These are phyloP conservation scores for Penicillium mononematosum DNA, from an alignment of 495 filamentous ascomycete genomes.

Conservation along the genomic window DNA sequence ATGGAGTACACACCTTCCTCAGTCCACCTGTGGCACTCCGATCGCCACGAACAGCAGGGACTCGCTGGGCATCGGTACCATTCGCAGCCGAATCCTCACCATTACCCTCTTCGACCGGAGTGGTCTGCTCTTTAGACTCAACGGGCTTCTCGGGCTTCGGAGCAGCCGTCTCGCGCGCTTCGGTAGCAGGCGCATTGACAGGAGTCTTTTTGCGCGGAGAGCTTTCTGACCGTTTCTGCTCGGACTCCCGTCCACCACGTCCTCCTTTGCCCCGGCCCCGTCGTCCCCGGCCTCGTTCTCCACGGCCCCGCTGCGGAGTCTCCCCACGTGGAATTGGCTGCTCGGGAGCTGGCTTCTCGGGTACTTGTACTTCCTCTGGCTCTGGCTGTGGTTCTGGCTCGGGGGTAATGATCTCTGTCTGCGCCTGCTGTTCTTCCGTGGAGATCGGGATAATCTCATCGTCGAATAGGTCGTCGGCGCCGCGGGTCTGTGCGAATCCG, in stretches of 20 bases:
- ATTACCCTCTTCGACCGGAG: conserved; percentile 19
- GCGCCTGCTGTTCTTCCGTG: conserved; percentile 34
- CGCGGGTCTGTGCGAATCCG: conserved; percentile 64
- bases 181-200: conserved; percentile 18
- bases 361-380: conserved; percentile 7
- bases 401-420: conserved; percentile 23
- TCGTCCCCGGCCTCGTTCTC: conserved; percentile 38
- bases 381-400: conserved; percentile 19
- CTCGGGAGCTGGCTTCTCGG: conserved; percentile 18
- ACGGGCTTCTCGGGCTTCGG: conserved; percentile 18
- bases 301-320: conserved; percentile 34
- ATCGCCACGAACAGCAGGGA: conserved; percentile 64
- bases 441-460: conserved; percentile 68
- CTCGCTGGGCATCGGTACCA: conserved; percentile 33
- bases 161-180: conserved; percentile 18
- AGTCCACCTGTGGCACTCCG: conserved; percentile 66
- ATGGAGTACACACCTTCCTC: conserved; percentile 38
- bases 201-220: conserved; percentile 23
- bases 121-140: conserved; percentile 28
- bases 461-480: conserved; percentile 67
- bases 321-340: conserved; percentile 23
- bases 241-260: conserved; percentile 32
- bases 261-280: conserved; percentile 39
- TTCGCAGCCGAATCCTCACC: conserved; percentile 15
- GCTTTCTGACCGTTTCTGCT: conserved; percentile 29